phyloP scores from a whole-genome alignment of 176 grass and related monocot genomes.

The Thalia dealbata region DNA sequence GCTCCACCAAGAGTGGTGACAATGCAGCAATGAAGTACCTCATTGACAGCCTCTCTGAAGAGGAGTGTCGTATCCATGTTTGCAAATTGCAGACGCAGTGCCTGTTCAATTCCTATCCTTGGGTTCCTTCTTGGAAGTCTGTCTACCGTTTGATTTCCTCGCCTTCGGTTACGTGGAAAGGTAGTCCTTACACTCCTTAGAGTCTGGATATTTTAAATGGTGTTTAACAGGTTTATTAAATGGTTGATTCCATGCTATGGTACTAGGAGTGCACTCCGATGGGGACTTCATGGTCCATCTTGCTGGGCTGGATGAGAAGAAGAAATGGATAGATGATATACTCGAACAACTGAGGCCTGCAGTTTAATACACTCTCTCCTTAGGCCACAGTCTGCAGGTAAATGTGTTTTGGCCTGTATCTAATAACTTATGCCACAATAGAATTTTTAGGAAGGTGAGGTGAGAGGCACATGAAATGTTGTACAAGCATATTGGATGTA shows the following conservation, averaged over 20 bases:
- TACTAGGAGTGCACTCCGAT: constrained; percentile 70
- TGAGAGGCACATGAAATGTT: no score
- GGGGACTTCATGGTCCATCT: constrained; percentile 91
- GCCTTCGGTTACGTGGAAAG: constrained; percentile 56
- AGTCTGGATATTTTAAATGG: not conserved
- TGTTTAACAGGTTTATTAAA: not conserved
- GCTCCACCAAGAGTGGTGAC: constrained; percentile 72
- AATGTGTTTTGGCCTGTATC: not conserved
- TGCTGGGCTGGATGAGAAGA: constrained; percentile 80
- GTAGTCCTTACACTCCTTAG: constrained; percentile 15
- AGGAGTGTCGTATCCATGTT: constrained; percentile 51
- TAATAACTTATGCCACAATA: not conserved
- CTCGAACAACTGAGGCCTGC: constrained; percentile 20
- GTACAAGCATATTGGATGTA: no score
- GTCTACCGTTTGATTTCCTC: constrained; percentile 39
- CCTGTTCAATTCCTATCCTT: constrained; percentile 88
- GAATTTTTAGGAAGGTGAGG: not conserved
- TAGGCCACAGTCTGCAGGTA: not conserved
- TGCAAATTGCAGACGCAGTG: constrained; percentile 64
- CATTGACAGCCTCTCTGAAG: constrained; percentile 34
- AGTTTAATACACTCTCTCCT: not conserved
- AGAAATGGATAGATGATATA: constrained; percentile 51
- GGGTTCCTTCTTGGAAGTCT: constrained; percentile 49
- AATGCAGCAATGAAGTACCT: constrained; percentile 68
- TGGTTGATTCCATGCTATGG: not conserved